Conservation (phyloP, 371 early-diverging fungal species). For the Mortierella sp. region DNA sequence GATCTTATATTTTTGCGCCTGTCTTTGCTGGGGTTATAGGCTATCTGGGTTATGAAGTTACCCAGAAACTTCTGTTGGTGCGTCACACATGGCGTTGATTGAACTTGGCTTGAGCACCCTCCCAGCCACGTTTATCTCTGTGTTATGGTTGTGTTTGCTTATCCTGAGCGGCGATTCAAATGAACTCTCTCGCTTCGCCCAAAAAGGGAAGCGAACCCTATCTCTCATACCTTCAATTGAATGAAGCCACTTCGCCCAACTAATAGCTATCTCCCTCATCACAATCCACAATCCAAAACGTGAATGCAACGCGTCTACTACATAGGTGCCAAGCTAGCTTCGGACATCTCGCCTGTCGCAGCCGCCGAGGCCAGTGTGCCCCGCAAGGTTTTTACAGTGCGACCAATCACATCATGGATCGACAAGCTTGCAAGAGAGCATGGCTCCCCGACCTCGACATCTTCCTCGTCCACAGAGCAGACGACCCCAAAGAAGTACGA, state of each 20-base stretch:
- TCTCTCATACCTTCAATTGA: background rate
- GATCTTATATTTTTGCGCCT: too few species aligned
- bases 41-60: too few species aligned
- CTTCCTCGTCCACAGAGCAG: slow-evolving; percentile 21
- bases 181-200: slow-evolving; percentile 5
- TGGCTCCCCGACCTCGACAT: slow-evolving; percentile 29
- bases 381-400: slow-evolving; percentile 55
- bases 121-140: too few species aligned
- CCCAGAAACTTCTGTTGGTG: too few species aligned
- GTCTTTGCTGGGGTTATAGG: background rate
- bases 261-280: too few species aligned
- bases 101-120: background rate
- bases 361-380: slow-evolving; percentile 3
- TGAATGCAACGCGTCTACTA: too few species aligned
- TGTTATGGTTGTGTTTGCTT: too few species aligned
- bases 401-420: slow-evolving; percentile 62
- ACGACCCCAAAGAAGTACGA: slow-evolving; percentile 17
- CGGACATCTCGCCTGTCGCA: background rate
- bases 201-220: slow-evolving; percentile 9
- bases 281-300: background rate
- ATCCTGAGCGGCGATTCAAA: too few species aligned
- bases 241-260: background rate
- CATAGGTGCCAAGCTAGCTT: background rate
- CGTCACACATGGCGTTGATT: background rate
- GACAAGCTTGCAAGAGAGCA: slow-evolving; percentile 55